A percentile compares a stretch with the other conserved stretches of the same genome.
These are phyloP conservation scores for Ilex aquifolium DNA, from an alignment of 257 asterid species.

Conservation along the genomic window DNA sequence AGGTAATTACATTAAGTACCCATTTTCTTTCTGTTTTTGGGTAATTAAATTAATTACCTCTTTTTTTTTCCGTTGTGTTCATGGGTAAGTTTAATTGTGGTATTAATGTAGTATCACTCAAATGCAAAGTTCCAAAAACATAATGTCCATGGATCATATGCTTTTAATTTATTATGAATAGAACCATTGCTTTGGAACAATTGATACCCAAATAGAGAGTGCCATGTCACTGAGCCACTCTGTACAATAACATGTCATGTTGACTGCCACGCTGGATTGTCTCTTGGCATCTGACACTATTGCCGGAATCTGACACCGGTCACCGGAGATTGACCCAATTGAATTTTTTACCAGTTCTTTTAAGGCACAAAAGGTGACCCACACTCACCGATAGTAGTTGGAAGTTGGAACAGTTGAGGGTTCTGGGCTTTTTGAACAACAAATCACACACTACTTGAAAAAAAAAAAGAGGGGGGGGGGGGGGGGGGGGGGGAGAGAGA, in stretches of 20 bases:
- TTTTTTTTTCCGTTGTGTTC: not conserved
- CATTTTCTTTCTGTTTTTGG: not conserved
- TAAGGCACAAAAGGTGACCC: not conserved
- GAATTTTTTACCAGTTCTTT: not conserved
- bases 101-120: too few relatives aligned
- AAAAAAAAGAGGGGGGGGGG: not conserved
- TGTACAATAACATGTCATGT: too few relatives aligned
- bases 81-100: too few relatives aligned
- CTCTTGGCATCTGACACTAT: too few relatives aligned
- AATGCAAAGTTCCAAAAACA: too few relatives aligned
- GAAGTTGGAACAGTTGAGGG: conserved; percentile 17
- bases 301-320: not conserved
- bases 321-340: not conserved
- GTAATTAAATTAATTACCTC: not conserved
- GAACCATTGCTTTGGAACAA: too few relatives aligned
- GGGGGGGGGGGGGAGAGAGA: too few relatives aligned
- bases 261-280: too few relatives aligned
- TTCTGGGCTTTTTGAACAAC: conserved; percentile 1
- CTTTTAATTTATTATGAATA: too few relatives aligned
- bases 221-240: too few relatives aligned
- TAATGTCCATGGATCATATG: too few relatives aligned
- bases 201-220: too few relatives aligned
- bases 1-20: conserved; percentile 2
- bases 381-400: not conserved
- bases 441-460: not conserved